Evolutionary conservation across 148 eudicot genomes (phyloP).

Genomic region (Polygonum aviculare): DNA sequence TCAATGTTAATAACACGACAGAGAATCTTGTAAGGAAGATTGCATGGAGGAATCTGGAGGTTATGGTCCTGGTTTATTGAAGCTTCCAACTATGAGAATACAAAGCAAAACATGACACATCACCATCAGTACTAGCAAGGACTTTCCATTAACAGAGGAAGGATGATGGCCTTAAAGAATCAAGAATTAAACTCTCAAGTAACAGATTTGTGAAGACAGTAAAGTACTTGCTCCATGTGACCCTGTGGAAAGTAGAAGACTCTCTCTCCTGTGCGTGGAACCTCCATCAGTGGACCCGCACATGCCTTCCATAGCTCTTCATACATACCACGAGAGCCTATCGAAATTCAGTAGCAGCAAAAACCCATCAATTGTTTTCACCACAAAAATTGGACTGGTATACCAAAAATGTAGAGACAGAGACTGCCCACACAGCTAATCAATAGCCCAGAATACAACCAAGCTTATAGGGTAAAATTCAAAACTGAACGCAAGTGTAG

Average conservation of each 20-base stretch:
- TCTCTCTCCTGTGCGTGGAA: constrained; percentile 54
- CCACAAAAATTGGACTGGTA: not conserved
- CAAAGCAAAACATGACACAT: constrained; percentile 11
- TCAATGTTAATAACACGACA: constrained; percentile 49
- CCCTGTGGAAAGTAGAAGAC: constrained; percentile 94
- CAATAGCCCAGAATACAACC: not conserved
- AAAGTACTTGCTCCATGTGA: constrained; percentile 78
- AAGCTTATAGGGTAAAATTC: not conserved
- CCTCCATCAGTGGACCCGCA: constrained; percentile 81
- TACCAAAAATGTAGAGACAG: not conserved
- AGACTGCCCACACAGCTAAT: not conserved
- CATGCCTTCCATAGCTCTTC: constrained; percentile 90
- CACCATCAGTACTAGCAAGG: not conserved
- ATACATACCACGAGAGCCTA: constrained; percentile 38
- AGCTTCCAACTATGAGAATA: constrained; percentile 54
- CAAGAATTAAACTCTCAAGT: not conserved
- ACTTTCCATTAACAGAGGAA: not conserved
- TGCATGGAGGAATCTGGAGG: constrained; percentile 52
- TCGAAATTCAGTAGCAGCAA: not conserved
- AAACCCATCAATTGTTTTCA: not conserved
- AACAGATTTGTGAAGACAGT: not conserved
- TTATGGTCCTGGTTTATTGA: constrained; percentile 59
- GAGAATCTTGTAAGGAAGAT: constrained; percentile 64
- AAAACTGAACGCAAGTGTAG: not conserved
- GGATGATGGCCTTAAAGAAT: not conserved